A percentile compares a stretch with the other conserved stretches of the same genome.
Evolutionary conservation across 352 stramenopile species (phyloP).

Genomic region (Pythium chondricola): DNA sequence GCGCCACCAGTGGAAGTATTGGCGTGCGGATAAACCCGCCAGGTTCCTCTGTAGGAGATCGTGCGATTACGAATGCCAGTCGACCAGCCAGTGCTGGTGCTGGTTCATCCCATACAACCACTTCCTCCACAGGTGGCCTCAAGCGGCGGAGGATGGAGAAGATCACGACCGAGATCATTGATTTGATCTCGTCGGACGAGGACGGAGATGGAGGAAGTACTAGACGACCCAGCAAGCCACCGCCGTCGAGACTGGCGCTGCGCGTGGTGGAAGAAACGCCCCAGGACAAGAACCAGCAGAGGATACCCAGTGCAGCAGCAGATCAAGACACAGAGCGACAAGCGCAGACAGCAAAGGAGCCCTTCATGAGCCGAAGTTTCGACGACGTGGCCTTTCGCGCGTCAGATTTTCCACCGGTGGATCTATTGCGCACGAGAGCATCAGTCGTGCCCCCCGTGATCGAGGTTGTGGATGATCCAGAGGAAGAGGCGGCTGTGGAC

Average conservation of each 20-base stretch:
- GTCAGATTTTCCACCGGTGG: conserved; percentile 29
- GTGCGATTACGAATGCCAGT: too few relatives aligned
- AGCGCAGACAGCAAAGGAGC: not conserved
- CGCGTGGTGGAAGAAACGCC: not conserved
- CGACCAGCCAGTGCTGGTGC: not conserved
- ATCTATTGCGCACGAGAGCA: not conserved
- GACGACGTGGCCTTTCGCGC: conserved; percentile 16
- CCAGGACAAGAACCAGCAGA: not conserved
- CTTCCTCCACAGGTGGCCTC: not conserved
- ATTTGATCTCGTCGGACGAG: conserved; percentile 33
- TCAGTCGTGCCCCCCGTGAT: not conserved
- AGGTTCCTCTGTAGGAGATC: not conserved
- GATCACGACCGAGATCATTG: conserved; percentile 18
- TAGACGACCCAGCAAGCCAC: not conserved
- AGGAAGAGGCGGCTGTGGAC: too few relatives aligned
- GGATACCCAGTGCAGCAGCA: not conserved
- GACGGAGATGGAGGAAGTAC: conserved; percentile 8
- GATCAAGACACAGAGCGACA: not conserved
- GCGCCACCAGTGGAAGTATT: not conserved
- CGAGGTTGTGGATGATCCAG: not conserved
- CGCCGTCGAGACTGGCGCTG: not conserved
- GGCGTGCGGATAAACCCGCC: not conserved
- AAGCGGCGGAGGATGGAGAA: not conserved
- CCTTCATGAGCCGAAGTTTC: not conserved
- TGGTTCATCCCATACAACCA: not conserved